phyloP scores from a whole-genome alignment of 2,329 filamentous ascomycete species.

The Trichoderma hamatum region DNA sequence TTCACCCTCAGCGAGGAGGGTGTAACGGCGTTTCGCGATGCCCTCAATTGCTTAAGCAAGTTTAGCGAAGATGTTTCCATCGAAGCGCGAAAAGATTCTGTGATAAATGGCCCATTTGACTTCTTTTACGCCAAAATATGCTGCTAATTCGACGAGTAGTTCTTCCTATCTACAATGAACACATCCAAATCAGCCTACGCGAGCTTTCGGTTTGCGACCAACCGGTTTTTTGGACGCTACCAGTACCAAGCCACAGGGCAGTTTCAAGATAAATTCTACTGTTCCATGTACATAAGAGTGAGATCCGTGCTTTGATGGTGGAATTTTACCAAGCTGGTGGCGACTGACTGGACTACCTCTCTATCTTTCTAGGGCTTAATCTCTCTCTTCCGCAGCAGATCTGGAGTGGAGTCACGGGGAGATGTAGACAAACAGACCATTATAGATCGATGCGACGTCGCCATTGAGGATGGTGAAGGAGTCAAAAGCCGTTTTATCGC shows the following conservation, averaged over 20 bases:
- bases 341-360: background rate
- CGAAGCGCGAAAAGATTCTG: constrained; percentile 70
- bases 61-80: constrained; percentile 80
- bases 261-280: constrained; percentile 67
- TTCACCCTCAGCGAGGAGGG: constrained; percentile 77
- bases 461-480: constrained; percentile 70
- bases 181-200: constrained; percentile 80
- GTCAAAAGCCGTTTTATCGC: constrained; percentile 74
- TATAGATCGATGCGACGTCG: constrained; percentile 75
- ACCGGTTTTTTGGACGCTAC: constrained; percentile 73
- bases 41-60: constrained; percentile 73
- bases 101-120: constrained; percentile 38
- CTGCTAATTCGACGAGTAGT: constrained; percentile 46
- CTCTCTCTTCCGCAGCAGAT: constrained; percentile 72
- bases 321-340: background rate
- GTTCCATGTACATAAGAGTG: constrained; percentile 73
- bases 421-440: constrained; percentile 67
- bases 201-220: constrained; percentile 68
- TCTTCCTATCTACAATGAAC: constrained; percentile 75
- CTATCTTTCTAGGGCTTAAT: constrained; percentile 58
- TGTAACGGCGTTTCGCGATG: constrained; percentile 70
- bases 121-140: background rate
- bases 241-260: constrained; percentile 60
- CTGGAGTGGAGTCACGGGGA: constrained; percentile 58
- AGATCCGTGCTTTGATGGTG: background rate